These are phyloP conservation scores for Chalciporus sp. DNA, from an alignment of 1,284 basidiomycete species.

Conservation along the genomic window DNA sequence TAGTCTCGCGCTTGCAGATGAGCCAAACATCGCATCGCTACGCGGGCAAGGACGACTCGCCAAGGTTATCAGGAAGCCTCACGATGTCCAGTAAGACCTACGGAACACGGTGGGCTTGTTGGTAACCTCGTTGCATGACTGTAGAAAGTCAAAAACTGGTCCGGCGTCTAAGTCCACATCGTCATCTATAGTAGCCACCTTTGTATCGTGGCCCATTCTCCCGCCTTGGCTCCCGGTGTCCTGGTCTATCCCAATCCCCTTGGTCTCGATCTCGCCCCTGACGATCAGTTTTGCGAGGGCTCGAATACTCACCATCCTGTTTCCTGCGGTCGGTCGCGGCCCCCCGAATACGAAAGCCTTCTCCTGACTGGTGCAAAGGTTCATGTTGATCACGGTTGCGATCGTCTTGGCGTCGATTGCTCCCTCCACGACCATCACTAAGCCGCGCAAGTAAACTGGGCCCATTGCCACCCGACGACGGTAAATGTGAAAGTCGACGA, in stretches of 20 bases:
- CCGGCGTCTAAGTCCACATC: slow-evolving; percentile 1
- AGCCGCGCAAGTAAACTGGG: slow-evolving; percentile 35
- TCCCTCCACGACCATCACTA: slow-evolving; percentile 19
- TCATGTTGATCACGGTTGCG: slow-evolving; percentile 14
- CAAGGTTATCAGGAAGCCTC: slow-evolving; percentile 6
- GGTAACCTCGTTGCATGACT: slow-evolving; percentile 4
- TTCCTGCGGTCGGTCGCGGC: slow-evolving; percentile 28
- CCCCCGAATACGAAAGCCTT: slow-evolving; percentile 31
- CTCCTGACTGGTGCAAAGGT: slow-evolving; percentile 4
- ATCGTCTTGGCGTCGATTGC: slow-evolving; percentile 9
- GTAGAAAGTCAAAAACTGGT: slow-evolving; percentile 2
- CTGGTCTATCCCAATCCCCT: slow-evolving; percentile 26
- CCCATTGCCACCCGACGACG: slow-evolving; percentile 8
- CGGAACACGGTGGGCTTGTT: slow-evolving; percentile 1
- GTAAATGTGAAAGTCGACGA: slow-evolving; percentile 13
- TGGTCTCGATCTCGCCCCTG: slow-evolving; percentile 21
- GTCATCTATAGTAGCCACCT: slow-evolving; percentile 54
- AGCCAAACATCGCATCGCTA: not conserved
- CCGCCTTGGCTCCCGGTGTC: slow-evolving; percentile 17
- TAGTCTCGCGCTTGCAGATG: too few species aligned
- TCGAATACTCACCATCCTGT: slow-evolving; percentile 14
- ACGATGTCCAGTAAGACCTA: slow-evolving; percentile 1
- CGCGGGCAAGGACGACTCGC: not conserved
- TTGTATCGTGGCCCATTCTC: slow-evolving; percentile 41
- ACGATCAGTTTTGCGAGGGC: slow-evolving; percentile 15